phyloP scores from a whole-genome alignment of 176 grass and related monocot genomes.

The Ampelocalamus luodianensis region DNA sequence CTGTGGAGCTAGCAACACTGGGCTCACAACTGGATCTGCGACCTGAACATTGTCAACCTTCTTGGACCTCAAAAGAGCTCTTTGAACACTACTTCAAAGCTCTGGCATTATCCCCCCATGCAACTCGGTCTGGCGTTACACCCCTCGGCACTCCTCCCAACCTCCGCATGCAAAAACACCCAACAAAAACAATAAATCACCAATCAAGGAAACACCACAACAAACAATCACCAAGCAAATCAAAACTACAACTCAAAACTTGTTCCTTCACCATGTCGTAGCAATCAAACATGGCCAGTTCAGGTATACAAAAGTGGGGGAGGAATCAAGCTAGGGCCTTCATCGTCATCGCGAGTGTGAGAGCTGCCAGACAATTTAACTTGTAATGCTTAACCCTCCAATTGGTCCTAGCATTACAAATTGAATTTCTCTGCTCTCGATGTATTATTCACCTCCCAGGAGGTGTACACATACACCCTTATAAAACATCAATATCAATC shows the following conservation, averaged over 20 bases:
- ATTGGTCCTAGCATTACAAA: no score
- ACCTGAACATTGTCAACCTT: constrained; percentile 52
- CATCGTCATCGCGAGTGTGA: constrained; percentile 38
- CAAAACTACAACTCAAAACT: constrained; percentile 24
- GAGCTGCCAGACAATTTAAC: no score
- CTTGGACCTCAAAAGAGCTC: constrained; percentile 59
- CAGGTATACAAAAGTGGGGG: neutral
- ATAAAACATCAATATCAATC: no score
- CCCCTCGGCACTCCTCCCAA: constrained; percentile 26
- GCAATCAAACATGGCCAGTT: constrained; percentile 12
- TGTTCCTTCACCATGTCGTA: constrained; percentile 4
- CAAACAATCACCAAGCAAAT: neutral
- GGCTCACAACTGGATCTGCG: constrained; percentile 44
- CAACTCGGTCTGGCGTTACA: constrained; percentile 50
- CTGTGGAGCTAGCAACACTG: constrained; percentile 40
- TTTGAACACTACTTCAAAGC: constrained; percentile 59
- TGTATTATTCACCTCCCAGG: no score
- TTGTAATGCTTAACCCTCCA: no score
- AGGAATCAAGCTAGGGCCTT: constrained; percentile 34
- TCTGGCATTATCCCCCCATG: constrained; percentile 78
- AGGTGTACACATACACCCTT: no score
- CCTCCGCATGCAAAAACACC: constrained; percentile 41
- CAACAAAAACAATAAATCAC: constrained; percentile 9
- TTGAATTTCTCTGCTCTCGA: no score
- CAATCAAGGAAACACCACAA: neutral